Evolutionary conservation across 1,284 basidiomycete species (phyloP), one percentile per base, ranked within the genome.

Genomic region (Austroboletus niveus): DNA sequence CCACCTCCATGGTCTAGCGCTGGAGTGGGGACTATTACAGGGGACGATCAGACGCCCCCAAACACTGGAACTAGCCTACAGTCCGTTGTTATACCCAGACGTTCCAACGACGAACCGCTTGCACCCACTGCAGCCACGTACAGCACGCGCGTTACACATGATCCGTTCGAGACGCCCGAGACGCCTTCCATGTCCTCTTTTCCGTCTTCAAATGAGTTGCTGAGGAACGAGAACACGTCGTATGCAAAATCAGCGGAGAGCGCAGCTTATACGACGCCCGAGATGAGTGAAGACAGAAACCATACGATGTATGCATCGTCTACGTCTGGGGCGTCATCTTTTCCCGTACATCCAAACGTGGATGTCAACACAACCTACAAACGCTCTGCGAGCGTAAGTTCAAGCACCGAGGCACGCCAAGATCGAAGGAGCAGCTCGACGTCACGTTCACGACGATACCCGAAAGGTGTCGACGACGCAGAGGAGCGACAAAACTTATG

Each of bases 141-240:
- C 12, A 42, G 24, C 14, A 22, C 27, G 15, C 63, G 53, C 11
- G 24, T 24, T 9, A 42, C 42, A 6, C 15, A 20, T 8, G 63
- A 66, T 36, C 65, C 65, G 0, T 67, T 67, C 35, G 48, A 58
- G 24, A 69, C 66, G 3, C 65, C 65, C 1, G 57, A 55, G 29
- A 65, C 68, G 8, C 67, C 69, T 0, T 65, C 66, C 6, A 59
- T 60, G 56, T 55, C 57, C 5, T 45, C 57, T 7, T 70, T 69
- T 38, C 57, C 57, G 2, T 57, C 67, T 0, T 57, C 68, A 1
- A 57, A 54, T 14, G 48, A 65, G 11, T 30, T 57, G 1, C 29
- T 57, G 2, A 43, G 20, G 8, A 45, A 54, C 32, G 24, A 45
- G 22, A 58, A 27, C 12, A 17, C 51, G 8, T 51, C 55, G 1